Evolutionary conservation across 139 green algal genomes (phyloP).

Genomic region (Chlorella sp.): DNA sequence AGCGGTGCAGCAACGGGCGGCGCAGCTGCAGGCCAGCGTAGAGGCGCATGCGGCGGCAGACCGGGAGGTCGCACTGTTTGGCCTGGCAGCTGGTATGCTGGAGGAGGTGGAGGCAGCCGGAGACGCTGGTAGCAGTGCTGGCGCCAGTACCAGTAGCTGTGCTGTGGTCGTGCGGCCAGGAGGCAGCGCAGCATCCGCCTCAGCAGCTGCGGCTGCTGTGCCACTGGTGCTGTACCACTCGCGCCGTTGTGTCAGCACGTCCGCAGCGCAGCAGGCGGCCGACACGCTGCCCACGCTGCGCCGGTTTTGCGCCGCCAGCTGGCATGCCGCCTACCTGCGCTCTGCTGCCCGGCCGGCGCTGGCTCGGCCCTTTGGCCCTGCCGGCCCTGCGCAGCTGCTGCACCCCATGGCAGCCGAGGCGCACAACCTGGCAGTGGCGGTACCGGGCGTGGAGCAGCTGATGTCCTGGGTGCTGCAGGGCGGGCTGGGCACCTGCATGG

Average conservation of each 20-base stretch:
- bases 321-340: conserved; percentile 12
- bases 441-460: conserved; percentile 15
- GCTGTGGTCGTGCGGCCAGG: no score
- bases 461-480: conserved; percentile 16
- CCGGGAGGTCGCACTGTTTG: conserved; percentile 28
- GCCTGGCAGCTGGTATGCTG: conserved; percentile 24
- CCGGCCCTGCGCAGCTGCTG: background rate
- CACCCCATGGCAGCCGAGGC: conserved; percentile 19
- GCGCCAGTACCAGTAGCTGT: background rate
- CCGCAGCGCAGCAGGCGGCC: background rate
- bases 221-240: conserved; percentile 15
- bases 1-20: background rate
- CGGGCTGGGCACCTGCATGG: conserved; percentile 2
- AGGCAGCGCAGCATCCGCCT: background rate
- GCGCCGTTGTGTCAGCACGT: background rate
- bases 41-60: background rate
- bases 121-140: background rate
- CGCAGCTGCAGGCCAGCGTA: conserved; percentile 24
- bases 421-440: background rate
- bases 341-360: conserved; percentile 4
- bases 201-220: background rate
- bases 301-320: conserved; percentile 12
- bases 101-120: background rate
- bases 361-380: background rate
- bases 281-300: background rate